These are phyloP conservation scores for Termitomyces sp. DNA, from an alignment of 768 basidiomycete genomes.

Conservation along the genomic window DNA sequence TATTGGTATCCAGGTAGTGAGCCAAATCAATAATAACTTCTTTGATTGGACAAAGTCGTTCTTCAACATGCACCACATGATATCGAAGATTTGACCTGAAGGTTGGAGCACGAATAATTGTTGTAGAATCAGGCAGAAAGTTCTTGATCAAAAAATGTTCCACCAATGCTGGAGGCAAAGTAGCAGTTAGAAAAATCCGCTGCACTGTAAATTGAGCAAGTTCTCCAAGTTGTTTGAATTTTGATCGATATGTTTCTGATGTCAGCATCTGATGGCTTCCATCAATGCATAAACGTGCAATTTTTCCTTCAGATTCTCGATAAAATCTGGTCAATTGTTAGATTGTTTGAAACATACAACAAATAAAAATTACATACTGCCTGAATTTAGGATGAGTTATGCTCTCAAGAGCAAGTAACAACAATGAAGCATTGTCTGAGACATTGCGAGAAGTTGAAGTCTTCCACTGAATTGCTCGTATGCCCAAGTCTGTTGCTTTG, in stretches of 20 bases:
- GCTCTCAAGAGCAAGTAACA: not conserved
- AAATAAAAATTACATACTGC: not conserved
- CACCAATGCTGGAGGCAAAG: not conserved
- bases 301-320: not conserved
- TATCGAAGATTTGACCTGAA: not conserved
- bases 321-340: not conserved
- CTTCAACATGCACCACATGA: not conserved
- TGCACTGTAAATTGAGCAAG: not conserved
- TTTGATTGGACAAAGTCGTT: not conserved
- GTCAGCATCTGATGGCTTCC: not conserved
- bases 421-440: not conserved
- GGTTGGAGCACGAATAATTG: not conserved
- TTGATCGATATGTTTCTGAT: not conserved
- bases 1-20: not conserved
- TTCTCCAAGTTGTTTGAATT: not conserved
- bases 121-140: not conserved
- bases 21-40: not conserved
- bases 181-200: not conserved
- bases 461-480: not conserved
- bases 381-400: not conserved
- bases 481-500: not conserved
- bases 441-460: not conserved
- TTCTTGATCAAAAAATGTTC: not conserved
- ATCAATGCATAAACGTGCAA: not conserved
- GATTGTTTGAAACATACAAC: not conserved